Percentiles rank a stretch among this genome's conserved stretches.
phyloP scores from a whole-genome alignment of 768 basidiomycete genomes.

The Hericium rajendrae region DNA sequence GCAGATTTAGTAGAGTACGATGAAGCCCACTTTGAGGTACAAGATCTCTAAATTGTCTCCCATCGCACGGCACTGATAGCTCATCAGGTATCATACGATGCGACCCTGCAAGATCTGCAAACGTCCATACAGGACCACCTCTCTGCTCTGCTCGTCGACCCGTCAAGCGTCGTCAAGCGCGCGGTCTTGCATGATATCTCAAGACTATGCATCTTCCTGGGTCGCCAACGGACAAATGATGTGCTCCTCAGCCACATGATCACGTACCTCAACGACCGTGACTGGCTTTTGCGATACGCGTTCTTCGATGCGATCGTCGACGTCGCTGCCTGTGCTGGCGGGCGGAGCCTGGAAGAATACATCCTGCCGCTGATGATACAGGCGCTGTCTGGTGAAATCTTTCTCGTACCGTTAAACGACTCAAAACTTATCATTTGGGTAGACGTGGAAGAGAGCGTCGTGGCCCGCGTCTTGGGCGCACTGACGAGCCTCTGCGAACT shows the following conservation, averaged over 20 bases:
- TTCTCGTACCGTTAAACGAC: background rate
- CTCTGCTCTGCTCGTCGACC: constrained; percentile 77
- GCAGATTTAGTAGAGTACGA: constrained; percentile 66
- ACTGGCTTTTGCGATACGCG: constrained; percentile 84
- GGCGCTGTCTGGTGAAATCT: constrained; percentile 68
- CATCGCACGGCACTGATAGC: no score
- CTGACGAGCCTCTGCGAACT: constrained; percentile 85
- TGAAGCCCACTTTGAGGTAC: constrained; percentile 68
- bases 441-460: constrained; percentile 95
- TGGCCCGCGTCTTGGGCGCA: constrained; percentile 80
- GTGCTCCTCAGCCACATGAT: constrained; percentile 85
- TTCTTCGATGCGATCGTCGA: constrained; percentile 96
- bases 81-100: constrained; percentile 79
- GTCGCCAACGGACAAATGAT: constrained; percentile 88
- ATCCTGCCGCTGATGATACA: constrained; percentile 96
- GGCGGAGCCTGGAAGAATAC: constrained; percentile 88
- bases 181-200: constrained; percentile 83
- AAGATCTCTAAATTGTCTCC: background rate
- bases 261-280: constrained; percentile 78
- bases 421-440: constrained; percentile 5
- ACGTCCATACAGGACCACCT: constrained; percentile 80
- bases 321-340: constrained; percentile 90
- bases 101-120: constrained; percentile 79
- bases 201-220: constrained; percentile 86
- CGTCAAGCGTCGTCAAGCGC: constrained; percentile 83